phyloP scores from a whole-genome alignment of 805 yeast species.

The Lipomyces yamadae region DNA sequence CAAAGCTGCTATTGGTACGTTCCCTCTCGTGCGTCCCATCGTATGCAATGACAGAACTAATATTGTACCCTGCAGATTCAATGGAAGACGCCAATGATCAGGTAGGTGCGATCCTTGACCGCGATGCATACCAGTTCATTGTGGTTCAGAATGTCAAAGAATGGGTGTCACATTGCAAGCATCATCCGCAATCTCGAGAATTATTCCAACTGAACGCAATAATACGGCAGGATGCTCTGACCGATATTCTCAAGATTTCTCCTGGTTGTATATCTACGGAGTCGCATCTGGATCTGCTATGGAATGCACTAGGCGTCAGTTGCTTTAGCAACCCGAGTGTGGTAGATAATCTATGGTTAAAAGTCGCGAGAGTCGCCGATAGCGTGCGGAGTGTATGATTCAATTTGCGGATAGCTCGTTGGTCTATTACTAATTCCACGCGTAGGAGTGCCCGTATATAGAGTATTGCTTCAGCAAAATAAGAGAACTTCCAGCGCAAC shows the following conservation, averaged over 20 bases:
- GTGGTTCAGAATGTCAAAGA: slow-evolving; percentile 15
- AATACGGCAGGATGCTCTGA: slow-evolving; percentile 25
- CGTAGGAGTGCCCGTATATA: slow-evolving; percentile 21
- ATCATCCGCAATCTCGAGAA: slow-evolving; percentile 7
- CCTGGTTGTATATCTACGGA: slow-evolving; percentile 11
- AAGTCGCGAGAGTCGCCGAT: slow-evolving; percentile 7
- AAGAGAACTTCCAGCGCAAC: slow-evolving; percentile 5
- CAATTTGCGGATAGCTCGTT: not conserved
- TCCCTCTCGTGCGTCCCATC: not conserved
- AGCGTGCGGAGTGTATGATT: slow-evolving; percentile 12
- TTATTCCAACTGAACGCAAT: slow-evolving; percentile 18
- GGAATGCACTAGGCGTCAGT: slow-evolving; percentile 9
- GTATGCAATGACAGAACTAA: not conserved
- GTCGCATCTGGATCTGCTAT: slow-evolving; percentile 14
- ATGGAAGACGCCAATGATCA: not conserved
- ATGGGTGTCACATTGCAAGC: slow-evolving; percentile 10
- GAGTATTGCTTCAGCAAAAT: slow-evolving; percentile 25
- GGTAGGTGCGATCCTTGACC: slow-evolving; percentile 5
- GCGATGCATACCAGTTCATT: not conserved
- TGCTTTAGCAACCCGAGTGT: slow-evolving; percentile 5
- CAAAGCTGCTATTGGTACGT: slow-evolving; percentile 8
- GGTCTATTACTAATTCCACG: not conserved
- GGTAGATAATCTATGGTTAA: slow-evolving; percentile 19
- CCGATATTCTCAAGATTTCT: slow-evolving; percentile 2
- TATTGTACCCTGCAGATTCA: not conserved